Base-by-base conservation (phyloP, 208 protist species). In the Trypanosoma brucei region DNA sequence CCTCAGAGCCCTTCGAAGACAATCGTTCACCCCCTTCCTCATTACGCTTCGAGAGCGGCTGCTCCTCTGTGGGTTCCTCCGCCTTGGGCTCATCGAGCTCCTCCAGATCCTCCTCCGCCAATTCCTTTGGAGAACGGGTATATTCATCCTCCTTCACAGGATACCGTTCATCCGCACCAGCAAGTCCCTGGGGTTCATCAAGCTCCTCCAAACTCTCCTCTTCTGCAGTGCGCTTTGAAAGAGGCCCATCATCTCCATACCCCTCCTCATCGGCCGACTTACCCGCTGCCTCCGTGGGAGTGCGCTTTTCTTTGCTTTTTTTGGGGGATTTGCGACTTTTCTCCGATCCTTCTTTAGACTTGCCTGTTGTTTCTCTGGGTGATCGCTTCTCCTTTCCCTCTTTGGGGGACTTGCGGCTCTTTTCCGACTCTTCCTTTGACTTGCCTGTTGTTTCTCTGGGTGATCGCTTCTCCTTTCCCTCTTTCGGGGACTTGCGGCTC, bases 281-380 rank as follows among this genome's bases (percentile, higher is more conserved):
- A 37, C n/a, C 40, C 34, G n/a, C 59, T 45, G 39, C 7, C 49
- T 42, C 11, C 59, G 49, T 75, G 42, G 55, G 42, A 54, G 14
- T 55, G 45, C 55, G 44, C 52, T 44, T 33, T 58, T 35, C 51
- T 69, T 67, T 59, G 34, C 62, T 35, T 65, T 58, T 55, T 62
- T 52, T 55, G 9, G 11, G 7, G n/a, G n/a, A 60, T 7, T 36
- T 36, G 9, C 30, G 7, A 0, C 7, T 36, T 22, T 48, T 50
- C 11, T 60, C 35, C 30, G 63, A 59, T 46, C 42, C 11, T 46
- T 11, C 42, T 46, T 46, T 46, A 46, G 8, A 46, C 8, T 14
- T 46, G 6, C 42, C 42, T 46, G 22, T 22, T 22, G 22, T 46
- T 46, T 46, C 42, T 11, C 11, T 46, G 42, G 42, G 42, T 14